Conservation (phyloP, 2,329 filamentous ascomycete genomes). For the Ophidiomyces ophidiicola region DNA sequence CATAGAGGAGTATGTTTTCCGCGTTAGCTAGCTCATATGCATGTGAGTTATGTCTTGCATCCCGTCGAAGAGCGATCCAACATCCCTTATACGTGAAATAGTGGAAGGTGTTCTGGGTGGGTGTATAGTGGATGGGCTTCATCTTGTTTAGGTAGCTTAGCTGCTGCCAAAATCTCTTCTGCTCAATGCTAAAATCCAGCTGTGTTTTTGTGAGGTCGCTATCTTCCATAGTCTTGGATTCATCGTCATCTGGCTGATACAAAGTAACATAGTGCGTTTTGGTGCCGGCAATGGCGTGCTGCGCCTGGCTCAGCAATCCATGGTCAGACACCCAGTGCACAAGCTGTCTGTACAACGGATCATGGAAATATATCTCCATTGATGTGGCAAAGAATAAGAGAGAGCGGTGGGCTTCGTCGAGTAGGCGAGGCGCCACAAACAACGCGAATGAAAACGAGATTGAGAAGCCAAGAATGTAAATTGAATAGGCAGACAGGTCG, state of each 20-base stretch:
- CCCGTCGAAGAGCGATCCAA: constrained; percentile 34
- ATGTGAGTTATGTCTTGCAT: constrained; percentile 19
- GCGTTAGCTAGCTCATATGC: constrained; percentile 11
- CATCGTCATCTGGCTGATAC: not conserved
- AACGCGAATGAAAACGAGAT: not conserved
- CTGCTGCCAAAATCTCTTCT: constrained; percentile 31
- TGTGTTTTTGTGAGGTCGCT: not conserved
- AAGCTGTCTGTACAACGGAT: constrained; percentile 33
- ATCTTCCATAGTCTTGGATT: not conserved
- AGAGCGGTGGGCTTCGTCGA: not conserved
- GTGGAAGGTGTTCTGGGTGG: constrained; percentile 51
- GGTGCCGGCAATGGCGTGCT: not conserved
- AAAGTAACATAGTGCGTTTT: not conserved
- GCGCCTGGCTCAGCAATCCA: not conserved
- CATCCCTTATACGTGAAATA: constrained; percentile 55
- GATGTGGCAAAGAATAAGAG: not conserved
- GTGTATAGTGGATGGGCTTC: constrained; percentile 44
- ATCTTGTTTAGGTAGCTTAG: constrained; percentile 29
- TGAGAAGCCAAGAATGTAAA: constrained; percentile 39
- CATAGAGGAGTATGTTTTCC: constrained; percentile 24
- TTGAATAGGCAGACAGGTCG: constrained; percentile 52
- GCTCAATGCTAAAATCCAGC: not conserved
- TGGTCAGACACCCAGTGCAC: constrained; percentile 20
- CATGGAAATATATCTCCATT: constrained; percentile 24
- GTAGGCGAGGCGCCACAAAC: not conserved